phyloP scores from a whole-genome alignment of 2,329 filamentous ascomycete species.

The Lasiodiplodia sp. region DNA sequence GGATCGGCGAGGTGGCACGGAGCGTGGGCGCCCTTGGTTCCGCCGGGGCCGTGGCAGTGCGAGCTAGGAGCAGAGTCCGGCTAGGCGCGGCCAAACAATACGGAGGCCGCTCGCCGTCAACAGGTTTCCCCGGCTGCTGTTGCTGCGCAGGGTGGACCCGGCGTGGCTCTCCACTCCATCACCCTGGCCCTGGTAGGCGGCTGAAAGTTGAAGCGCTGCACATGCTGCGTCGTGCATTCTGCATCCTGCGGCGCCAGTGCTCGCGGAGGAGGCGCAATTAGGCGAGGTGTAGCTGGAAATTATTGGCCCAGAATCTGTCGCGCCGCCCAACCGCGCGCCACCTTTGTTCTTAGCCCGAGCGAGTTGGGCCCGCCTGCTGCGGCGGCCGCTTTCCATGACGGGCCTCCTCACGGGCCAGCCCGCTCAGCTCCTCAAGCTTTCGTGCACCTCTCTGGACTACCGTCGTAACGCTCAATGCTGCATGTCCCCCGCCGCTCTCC shows the following conservation, averaged over 20 bases:
- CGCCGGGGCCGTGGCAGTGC: background rate
- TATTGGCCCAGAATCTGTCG: conserved; percentile 11
- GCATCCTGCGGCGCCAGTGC: background rate
- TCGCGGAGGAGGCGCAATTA: background rate
- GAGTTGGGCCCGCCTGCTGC: background rate
- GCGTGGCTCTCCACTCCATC: background rate
- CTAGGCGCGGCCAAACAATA: too few relatives aligned
- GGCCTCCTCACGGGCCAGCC: conserved; percentile 13
- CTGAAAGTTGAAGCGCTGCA: conserved; percentile 17
- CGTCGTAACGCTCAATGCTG: conserved; percentile 1
- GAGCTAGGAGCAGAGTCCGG: background rate
- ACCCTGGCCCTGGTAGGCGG: conserved; percentile 4
- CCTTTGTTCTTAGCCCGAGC: too few relatives aligned
- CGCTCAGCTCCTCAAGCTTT: background rate
- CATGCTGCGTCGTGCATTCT: background rate
- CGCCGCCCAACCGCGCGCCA: conserved; percentile 3
- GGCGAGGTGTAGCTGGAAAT: background rate
- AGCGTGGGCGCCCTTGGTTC: background rate
- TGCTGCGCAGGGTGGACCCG: background rate
- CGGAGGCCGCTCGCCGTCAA: too few relatives aligned
- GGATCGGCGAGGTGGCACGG: background rate
- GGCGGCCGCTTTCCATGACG: background rate
- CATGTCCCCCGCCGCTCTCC: conserved; percentile 3
- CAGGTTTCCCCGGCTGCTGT: background rate
- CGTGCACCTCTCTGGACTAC: background rate